These are phyloP conservation scores for Mycogone perniciosa DNA, from an alignment of 2,329 filamentous ascomycete genomes.

Conservation along the genomic window DNA sequence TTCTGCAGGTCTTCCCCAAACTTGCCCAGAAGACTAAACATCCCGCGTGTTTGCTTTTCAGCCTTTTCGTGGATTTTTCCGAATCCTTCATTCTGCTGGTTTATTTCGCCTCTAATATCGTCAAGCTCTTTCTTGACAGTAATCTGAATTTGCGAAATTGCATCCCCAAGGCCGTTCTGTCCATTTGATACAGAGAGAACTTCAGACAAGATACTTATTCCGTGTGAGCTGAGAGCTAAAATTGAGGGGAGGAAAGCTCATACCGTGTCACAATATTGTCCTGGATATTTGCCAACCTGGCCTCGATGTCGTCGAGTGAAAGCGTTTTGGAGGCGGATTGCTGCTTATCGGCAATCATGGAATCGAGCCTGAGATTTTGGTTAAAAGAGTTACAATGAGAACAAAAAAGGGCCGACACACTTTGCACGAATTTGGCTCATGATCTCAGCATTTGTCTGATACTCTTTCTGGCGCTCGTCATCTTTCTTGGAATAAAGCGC, in stretches of 20 bases:
- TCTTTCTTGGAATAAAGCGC: constrained; percentile 6
- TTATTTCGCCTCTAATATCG: constrained; percentile 1
- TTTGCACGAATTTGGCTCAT: constrained; percentile 15
- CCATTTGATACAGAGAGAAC: background rate
- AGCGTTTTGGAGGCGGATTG: background rate
- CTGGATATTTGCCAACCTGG: background rate
- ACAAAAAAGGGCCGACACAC: constrained; percentile 7
- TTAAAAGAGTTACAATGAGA: background rate
- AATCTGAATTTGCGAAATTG: background rate
- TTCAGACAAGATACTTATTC: background rate
- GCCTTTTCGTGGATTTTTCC: background rate
- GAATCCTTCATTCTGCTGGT: background rate
- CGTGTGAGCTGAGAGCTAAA: background rate
- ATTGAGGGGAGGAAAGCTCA: background rate
- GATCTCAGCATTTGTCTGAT: background rate
- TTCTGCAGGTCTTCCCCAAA: constrained; percentile 1
- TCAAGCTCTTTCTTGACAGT: constrained; percentile 1
- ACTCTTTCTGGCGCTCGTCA: constrained; percentile 5
- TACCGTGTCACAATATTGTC: constrained; percentile 6
- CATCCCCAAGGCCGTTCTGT: background rate
- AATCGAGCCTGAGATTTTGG: constrained; percentile 4
- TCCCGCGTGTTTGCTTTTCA: background rate
- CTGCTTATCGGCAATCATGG: background rate
- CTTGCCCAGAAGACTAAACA: background rate
- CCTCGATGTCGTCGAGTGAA: constrained; percentile 1